Percentiles rank a stretch among this genome's conserved stretches.
Evolutionary conservation across 2,329 filamentous ascomycete genomes (phyloP).

Genomic region (Neodidymelliopsis sp.): DNA sequence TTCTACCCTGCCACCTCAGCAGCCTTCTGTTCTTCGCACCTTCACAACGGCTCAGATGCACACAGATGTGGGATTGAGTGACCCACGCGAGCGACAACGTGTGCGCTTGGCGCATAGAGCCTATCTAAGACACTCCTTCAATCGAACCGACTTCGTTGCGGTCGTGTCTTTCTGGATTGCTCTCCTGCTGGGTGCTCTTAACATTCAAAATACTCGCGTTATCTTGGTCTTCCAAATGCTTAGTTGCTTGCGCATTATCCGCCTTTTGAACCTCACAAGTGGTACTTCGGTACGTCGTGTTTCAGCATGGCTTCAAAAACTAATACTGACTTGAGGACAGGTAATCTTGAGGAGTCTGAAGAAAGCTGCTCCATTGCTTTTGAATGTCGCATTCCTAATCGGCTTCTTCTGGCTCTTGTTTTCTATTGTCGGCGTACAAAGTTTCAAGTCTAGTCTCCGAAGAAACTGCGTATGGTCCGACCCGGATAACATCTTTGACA

Average conservation of each 20-base stretch:
- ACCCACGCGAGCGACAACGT: slow-evolving; percentile 80
- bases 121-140: slow-evolving; percentile 94
- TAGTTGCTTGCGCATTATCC: slow-evolving; percentile 89
- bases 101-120: slow-evolving; percentile 87
- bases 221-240: slow-evolving; percentile 96
- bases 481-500: slow-evolving; percentile 53
- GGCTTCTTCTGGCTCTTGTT: slow-evolving; percentile 98
- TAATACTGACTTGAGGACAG: slow-evolving; percentile 50
- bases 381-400: slow-evolving; percentile 93
- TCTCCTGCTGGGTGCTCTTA: slow-evolving; percentile 74
- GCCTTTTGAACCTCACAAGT: slow-evolving; percentile 88
- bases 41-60: slow-evolving; percentile 76
- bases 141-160: slow-evolving; percentile 91
- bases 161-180: slow-evolving; percentile 96
- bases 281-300: slow-evolving; percentile 78
- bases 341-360: slow-evolving; percentile 96
- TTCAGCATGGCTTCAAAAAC: background rate
- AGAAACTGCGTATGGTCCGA: slow-evolving; percentile 61
- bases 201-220: slow-evolving; percentile 73
- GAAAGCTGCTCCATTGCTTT: slow-evolving; percentile 87
- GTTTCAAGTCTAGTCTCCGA: slow-evolving; percentile 70
- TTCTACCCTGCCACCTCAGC: slow-evolving; percentile 44
- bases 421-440: slow-evolving; percentile 95
- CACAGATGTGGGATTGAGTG: slow-evolving; percentile 59
- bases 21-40: slow-evolving; percentile 74